Conservation (phyloP, 305 asterid species). For the Fraxinus platypoda region DNA sequence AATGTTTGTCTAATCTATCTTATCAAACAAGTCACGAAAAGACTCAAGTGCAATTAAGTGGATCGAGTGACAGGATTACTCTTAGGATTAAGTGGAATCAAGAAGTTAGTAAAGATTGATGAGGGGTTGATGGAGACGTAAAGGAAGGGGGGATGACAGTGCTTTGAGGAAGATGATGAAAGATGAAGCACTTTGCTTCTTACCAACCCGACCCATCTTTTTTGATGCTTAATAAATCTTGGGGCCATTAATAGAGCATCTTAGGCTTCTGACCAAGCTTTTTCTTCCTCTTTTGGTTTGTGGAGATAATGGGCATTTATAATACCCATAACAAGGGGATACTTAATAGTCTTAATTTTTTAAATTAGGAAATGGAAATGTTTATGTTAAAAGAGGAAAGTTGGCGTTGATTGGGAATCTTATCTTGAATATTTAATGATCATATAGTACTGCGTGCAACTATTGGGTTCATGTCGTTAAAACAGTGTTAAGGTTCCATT, state of each 20-base stretch:
- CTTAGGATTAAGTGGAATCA: conserved; percentile 19
- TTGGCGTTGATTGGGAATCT: conserved; percentile 30
- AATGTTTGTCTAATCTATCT: no score
- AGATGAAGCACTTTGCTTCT: conserved; percentile 44
- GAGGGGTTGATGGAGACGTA: conserved; percentile 29
- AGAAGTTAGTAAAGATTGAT: conserved; percentile 20
- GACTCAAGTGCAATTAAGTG: no score
- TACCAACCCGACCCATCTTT: conserved; percentile 53
- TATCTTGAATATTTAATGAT: conserved; percentile 3
- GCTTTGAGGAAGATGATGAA: conserved; percentile 31
- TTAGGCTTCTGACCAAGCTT: conserved; percentile 26
- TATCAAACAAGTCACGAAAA: no score
- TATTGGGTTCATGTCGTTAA: neutral
- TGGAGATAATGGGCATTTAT: conserved; percentile 10
- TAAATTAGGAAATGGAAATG: conserved; percentile 26
- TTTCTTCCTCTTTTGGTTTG: conserved; percentile 18
- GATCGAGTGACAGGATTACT: neutral
- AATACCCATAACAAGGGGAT: conserved; percentile 24
- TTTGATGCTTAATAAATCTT: conserved; percentile 11
- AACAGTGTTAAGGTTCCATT: neutral
- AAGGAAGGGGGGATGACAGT: conserved; percentile 25
- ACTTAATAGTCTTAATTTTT: conserved; percentile 28
- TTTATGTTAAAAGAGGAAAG: conserved; percentile 45
- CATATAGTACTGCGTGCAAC: conserved; percentile 7
- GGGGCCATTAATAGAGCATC: conserved; percentile 46